Evolutionary conservation across 176 grass and related monocot genomes (phyloP).

Genomic region (Oryza meridionalis): DNA sequence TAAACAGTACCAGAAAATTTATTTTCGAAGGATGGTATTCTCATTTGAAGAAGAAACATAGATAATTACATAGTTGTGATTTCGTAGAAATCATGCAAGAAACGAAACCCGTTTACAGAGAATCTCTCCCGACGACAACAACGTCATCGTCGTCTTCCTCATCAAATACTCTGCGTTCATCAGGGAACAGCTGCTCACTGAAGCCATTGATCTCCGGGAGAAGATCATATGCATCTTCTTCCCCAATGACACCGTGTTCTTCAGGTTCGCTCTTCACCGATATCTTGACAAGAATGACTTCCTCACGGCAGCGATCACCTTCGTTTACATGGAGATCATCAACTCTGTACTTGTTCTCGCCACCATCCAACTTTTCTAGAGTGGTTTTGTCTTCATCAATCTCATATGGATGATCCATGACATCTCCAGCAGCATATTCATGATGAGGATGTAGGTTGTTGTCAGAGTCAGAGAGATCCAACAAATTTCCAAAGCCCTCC

Average conservation of each 20-base stretch:
- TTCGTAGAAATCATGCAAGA: neutral
- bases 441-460: neutral
- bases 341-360: neutral
- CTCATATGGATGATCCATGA: neutral
- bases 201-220: neutral
- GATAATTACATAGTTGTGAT: neutral
- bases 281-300: neutral
- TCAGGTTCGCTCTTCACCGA: neutral
- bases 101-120: neutral
- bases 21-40: neutral
- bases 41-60: neutral
- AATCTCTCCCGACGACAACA: slow-evolving; percentile 22
- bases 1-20: neutral
- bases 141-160: slow-evolving; percentile 36
- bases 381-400: neutral
- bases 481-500: neutral
- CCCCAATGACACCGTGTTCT: neutral
- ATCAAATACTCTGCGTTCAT: neutral
- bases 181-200: neutral
- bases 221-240: slow-evolving; percentile 25
- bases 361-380: neutral
- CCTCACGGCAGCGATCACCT: neutral
- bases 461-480: neutral
- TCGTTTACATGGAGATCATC: neutral
- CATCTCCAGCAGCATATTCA: slow-evolving; percentile 21